Evolutionary conservation across 306 rosid genomes (phyloP), one percentile per base, ranked within the genome.

Genomic region (Vigna unguiculata): DNA sequence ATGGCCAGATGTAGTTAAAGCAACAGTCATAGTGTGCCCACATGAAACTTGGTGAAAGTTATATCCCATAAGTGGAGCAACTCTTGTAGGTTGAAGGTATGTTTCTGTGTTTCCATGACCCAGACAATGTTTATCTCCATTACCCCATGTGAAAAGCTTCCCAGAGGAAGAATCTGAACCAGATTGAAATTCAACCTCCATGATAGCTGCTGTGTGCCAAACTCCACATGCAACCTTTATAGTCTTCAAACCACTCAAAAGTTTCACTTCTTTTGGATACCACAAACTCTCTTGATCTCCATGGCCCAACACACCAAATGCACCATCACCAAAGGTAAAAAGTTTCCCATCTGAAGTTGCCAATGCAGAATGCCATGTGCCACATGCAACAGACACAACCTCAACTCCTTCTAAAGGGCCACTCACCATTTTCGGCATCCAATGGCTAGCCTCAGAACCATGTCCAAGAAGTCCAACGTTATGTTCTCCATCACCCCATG

Each of bases 191-290:
- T 81, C 75, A 81, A 94, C 96, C 76, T 94, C 96, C 19, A 94
- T 79, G 76, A 94, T 90, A 41, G 98, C 98, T 58, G 95, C 98
- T 69, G 96, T 94, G 77, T 94, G 98, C 97, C 98, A 94, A 41
- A 92, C 92, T 76, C 97, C 98, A 73, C 97, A 92, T 41, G 98
- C 95, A 60, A 94, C 96, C 76, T 89, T 89, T 21, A 89, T 72
- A 46, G 96, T 83, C 87, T 84, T 94, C 48, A 90, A 81, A 54
- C 96, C 98, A 53, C 71, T 85, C 80, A 92, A 85, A 53, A 76
- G 77, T 75, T 86, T 91, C 57, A 94, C 97, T 85, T 94, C 95
- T 77, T 75, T 90, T 71, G 98, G 98, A 83, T 84, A 84, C 69
- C 69, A 34, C 14, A 86, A 72, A 73, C 93, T 94, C 77, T 85